Base-by-base conservation (phyloP, 495 filamentous ascomycete genomes). In the Aspergillus funiculosus region DNA sequence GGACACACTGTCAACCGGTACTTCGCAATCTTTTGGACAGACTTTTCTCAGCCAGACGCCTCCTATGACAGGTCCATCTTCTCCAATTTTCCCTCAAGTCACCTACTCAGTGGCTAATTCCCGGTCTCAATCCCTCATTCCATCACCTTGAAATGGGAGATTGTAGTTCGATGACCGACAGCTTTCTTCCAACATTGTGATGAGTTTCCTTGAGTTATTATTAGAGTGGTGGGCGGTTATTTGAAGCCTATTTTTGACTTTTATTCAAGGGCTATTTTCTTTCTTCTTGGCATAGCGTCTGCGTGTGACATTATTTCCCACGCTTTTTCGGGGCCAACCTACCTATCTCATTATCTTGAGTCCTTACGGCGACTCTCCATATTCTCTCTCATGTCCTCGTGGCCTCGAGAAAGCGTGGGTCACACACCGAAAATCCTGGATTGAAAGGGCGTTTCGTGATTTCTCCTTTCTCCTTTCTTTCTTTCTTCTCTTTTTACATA, bases 61-160 rank as follows among this genome's bases (percentile, higher is more conserved):
- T 4, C 61, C 66, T 0, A 56, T 53, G 29, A 70, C 68, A 0
- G 59, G 62, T 1, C 69, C 69, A 21, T 63, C 69, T 6, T 72
- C 69, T 6, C 69, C 69, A 13, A 54, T 62, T 17, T 69, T 67
- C 32, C 50, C 54, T 13, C 54, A 53, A 18, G 26, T 59, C 9
- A 57, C 64, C 0, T 67, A 65, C 28, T 57, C 59, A 31, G 58
- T 53, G 22, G 46, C 66, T 0, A 20, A 46, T 8, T 65, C 61
- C 20, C 62, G 62, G 36, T 66, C 60, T 13, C 58, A 52, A 29
- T 69, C 68, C 30, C 18, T 62, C 32, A 58, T 58, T 21, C 54
- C 56, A 9, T 64, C 63, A 17, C 58, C 62, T 15, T 72, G 17
- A 45, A 15, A 4, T 10, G 22, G 19, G 14, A 21, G 13, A 20